Evolutionary conservation across 2,329 filamentous ascomycete species (phyloP).

Genomic region (Dactylellina parvicollis): DNA sequence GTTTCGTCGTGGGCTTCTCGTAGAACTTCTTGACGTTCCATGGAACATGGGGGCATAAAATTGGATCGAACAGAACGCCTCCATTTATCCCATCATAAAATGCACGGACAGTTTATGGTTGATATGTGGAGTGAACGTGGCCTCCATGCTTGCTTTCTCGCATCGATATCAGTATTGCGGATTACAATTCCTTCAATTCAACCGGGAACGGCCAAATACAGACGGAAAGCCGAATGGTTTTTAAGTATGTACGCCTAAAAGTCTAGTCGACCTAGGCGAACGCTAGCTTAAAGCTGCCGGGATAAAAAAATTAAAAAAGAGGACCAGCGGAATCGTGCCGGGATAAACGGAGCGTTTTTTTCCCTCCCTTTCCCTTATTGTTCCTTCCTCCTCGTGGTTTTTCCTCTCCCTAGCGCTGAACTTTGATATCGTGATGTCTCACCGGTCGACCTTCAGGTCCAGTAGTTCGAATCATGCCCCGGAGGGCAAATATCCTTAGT

Average conservation of each 20-base stretch:
- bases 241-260: constrained; percentile 18
- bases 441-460: constrained; percentile 18
- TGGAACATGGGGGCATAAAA: constrained; percentile 40
- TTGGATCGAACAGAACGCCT: constrained; percentile 19
- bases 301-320: no score
- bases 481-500: constrained; percentile 6
- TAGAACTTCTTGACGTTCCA: constrained; percentile 47
- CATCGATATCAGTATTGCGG: constrained; percentile 32
- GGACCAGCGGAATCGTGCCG: constrained; percentile 39
- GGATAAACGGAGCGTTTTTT: constrained; percentile 53
- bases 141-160: constrained; percentile 32
- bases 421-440: constrained; percentile 40
- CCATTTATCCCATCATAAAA: constrained; percentile 44
- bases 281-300: constrained; percentile 16
- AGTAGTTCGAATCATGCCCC: constrained; percentile 25
- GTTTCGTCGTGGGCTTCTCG: constrained; percentile 27
- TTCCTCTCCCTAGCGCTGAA: constrained; percentile 25
- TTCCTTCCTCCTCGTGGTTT: constrained; percentile 12
- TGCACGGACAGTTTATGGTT: constrained; percentile 38
- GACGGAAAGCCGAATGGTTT: constrained; percentile 29
- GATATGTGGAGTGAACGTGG: constrained; percentile 44
- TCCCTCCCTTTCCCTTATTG: constrained; percentile 17
- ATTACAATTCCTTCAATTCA: constrained; percentile 17
- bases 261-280: constrained; percentile 2
- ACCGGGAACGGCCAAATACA: constrained; percentile 26